These are phyloP conservation scores for Ensete ventricosum DNA, from an alignment of 176 grass and related monocot species.

Conservation along the genomic window DNA sequence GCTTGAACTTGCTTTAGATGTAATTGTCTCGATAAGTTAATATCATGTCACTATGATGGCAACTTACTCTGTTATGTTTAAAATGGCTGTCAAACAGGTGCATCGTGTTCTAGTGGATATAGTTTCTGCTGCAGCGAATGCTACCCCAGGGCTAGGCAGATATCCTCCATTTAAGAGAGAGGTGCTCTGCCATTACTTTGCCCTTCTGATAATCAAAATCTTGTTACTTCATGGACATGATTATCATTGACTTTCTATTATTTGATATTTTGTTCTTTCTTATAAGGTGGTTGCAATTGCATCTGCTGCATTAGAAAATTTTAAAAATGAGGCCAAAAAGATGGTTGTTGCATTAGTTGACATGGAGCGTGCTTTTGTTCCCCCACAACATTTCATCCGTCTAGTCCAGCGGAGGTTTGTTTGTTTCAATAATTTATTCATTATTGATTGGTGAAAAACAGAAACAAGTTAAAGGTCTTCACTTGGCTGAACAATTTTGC, in stretches of 20 bases:
- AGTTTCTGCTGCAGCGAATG: conserved; percentile 67
- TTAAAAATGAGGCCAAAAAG: conserved; percentile 68
- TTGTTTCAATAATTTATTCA: neutral
- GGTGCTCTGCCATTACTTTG: conserved; percentile 16
- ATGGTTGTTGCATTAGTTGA: conserved; percentile 80
- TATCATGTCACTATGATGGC: neutral
- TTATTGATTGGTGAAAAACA: no score
- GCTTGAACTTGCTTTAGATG: neutral
- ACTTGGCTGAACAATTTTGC: no score
- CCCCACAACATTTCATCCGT: conserved; percentile 72
- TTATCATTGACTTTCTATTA: neutral
- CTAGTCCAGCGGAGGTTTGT: conserved; percentile 66
- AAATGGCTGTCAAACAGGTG: conserved; percentile 31
- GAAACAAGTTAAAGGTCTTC: no score
- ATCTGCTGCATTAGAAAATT: conserved; percentile 55
- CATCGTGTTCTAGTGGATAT: conserved; percentile 71
- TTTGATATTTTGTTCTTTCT: neutral
- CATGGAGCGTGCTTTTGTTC: conserved; percentile 81
- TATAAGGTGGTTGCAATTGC: conserved; percentile 66
- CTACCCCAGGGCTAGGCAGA: conserved; percentile 68
- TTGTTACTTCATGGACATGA: neutral
- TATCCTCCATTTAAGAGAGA: conserved; percentile 73
- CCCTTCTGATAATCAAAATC: neutral
- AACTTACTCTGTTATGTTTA: neutral
- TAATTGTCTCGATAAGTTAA: neutral